A percentile compares a stretch with the other conserved stretches of the same genome.
Evolutionary conservation across 352 stramenopile species (phyloP).

Genomic region (Globisporangium mamillatum): DNA sequence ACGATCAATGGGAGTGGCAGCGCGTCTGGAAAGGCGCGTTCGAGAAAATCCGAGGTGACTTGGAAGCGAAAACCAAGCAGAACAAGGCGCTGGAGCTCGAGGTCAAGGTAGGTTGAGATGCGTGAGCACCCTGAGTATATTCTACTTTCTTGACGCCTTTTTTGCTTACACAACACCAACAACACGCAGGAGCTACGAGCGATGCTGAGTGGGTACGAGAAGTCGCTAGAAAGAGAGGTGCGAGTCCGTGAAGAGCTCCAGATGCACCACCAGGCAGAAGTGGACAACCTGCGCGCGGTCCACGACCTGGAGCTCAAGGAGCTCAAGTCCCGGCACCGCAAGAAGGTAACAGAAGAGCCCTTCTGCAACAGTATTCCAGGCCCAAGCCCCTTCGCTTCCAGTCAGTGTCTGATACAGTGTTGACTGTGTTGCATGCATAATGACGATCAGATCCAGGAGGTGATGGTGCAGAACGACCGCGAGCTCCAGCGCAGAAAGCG

Average conservation of each 20-base stretch:
- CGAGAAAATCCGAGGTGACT: slow-evolving; percentile 47
- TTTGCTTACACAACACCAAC: neutral
- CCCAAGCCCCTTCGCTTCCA: neutral
- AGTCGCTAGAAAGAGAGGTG: slow-evolving; percentile 35
- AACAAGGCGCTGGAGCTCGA: slow-evolving; percentile 31
- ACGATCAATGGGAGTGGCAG: slow-evolving; percentile 72
- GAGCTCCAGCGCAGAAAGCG: slow-evolving; percentile 34
- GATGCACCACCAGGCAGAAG: slow-evolving; percentile 36
- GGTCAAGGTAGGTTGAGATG: slow-evolving; percentile 36
- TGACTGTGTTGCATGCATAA: neutral
- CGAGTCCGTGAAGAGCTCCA: slow-evolving; percentile 29
- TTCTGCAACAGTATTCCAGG: neutral
- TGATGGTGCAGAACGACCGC: slow-evolving; percentile 42
- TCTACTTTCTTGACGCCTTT: neutral
- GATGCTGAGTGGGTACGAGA: slow-evolving; percentile 38
- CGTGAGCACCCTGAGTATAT: neutral
- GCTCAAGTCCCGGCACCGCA: slow-evolving; percentile 43
- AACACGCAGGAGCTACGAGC: slow-evolving; percentile 37
- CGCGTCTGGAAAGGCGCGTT: slow-evolving; percentile 71
- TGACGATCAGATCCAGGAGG: slow-evolving; percentile 22
- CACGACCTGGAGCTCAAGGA: slow-evolving; percentile 52
- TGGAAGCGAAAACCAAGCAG: slow-evolving; percentile 32
- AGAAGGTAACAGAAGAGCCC: slow-evolving; percentile 28
- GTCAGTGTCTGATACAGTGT: neutral
- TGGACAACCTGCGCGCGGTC: slow-evolving; percentile 41